These are phyloP conservation scores for Agrostemma githago DNA, from an alignment of 148 eudicot species.

Conservation along the genomic window DNA sequence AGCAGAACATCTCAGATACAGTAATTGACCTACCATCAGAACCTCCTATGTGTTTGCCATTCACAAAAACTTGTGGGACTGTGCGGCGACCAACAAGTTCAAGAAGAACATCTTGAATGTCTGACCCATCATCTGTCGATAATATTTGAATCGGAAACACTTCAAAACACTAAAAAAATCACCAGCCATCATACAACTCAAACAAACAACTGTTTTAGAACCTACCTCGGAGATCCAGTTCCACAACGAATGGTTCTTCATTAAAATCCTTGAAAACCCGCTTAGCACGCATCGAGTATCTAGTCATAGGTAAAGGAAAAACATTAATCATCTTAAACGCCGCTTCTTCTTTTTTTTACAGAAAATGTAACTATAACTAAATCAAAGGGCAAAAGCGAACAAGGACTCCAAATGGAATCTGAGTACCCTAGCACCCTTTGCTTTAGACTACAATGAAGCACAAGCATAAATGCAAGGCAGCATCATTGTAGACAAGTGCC, in stretches of 20 bases:
- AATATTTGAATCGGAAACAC: neutral
- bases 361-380: too few relatives aligned
- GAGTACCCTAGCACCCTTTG: neutral
- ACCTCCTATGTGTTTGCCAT: conserved; percentile 97
- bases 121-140: conserved; percentile 71
- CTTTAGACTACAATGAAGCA: neutral
- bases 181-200: neutral
- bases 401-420: neutral
- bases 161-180: neutral
- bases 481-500: neutral
- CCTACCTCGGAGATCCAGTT: conserved; percentile 71
- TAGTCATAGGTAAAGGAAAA: conserved; percentile 27
- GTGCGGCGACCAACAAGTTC: conserved; percentile 86
- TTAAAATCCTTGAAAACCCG: conserved; percentile 51
- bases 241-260: conserved; percentile 73
- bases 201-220: neutral
- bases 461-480: neutral
- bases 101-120: conserved; percentile 78
- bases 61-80: conserved; percentile 95
- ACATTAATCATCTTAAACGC: neutral
- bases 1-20: neutral
- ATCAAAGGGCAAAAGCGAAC: neutral
- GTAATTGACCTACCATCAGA: conserved; percentile 63
- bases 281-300: conserved; percentile 83
- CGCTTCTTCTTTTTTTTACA: neutral